These are phyloP conservation scores for Wallacemonas rigidus DNA, from an alignment of 208 protist species.

Conservation along the genomic window DNA sequence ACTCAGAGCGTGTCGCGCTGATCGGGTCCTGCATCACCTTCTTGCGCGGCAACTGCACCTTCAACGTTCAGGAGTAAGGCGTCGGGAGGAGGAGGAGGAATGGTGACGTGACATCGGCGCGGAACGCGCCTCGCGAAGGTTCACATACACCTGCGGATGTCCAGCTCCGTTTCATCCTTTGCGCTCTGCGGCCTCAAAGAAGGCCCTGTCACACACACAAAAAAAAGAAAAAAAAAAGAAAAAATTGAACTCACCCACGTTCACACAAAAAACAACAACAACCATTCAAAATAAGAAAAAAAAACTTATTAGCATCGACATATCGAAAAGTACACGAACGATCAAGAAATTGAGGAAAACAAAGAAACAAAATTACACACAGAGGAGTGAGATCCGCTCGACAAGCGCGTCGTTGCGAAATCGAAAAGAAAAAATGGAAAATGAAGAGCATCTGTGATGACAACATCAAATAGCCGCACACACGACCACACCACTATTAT, in stretches of 20 bases:
- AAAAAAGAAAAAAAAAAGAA: constrained; percentile 16
- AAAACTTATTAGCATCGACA: background rate
- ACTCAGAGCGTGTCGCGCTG: constrained; percentile 65
- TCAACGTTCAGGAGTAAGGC: constrained; percentile 53
- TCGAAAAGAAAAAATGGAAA: too few species aligned
- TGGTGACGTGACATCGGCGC: too few species aligned
- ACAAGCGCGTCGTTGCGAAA: too few species aligned
- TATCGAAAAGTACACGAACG: background rate
- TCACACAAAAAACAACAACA: background rate
- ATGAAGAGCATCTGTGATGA: too few species aligned
- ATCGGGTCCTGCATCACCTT: constrained; percentile 62
- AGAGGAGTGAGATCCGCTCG: background rate
- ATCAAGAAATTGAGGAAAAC: constrained; percentile 14
- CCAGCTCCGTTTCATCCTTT: too few species aligned
- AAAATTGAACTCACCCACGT: background rate
- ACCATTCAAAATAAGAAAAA: background rate
- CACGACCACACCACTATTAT: background rate
- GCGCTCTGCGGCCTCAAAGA: too few species aligned
- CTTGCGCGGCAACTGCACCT: constrained; percentile 58
- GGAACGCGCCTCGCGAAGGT: too few species aligned
- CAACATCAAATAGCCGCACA: background rate
- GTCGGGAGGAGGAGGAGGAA: too few species aligned
- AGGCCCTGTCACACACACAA: background rate
- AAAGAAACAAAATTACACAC: constrained; percentile 13
- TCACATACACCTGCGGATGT: too few species aligned